These are phyloP conservation scores for Schoenoplectus tabernaemontani DNA, from an alignment of 202 grass and related monocot species.

Conservation along the genomic window DNA sequence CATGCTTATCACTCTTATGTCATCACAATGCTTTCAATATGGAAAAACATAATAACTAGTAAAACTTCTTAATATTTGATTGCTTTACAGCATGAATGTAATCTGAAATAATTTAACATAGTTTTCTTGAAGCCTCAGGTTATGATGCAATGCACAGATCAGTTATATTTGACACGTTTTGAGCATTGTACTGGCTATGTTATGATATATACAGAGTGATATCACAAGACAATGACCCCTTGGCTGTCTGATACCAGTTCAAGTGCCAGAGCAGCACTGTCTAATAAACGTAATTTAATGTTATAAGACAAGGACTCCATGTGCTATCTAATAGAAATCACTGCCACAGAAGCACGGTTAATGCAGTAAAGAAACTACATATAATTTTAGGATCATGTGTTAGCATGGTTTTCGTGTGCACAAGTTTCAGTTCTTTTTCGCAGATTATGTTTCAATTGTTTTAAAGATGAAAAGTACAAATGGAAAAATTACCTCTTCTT, in stretches of 20 bases:
- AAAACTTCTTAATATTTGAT: not conserved
- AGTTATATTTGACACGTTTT: not conserved
- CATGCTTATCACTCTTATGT: not conserved
- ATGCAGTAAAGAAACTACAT: not conserved
- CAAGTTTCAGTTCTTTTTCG: not conserved
- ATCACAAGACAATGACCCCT: not conserved
- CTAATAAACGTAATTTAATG: no score
- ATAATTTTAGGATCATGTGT: no score
- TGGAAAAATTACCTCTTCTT: slow-evolving; percentile 78
- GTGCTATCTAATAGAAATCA: no score
- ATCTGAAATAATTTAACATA: not conserved
- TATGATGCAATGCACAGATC: not conserved
- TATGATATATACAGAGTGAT: not conserved
- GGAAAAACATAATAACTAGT: not conserved
- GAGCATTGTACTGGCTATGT: not conserved
- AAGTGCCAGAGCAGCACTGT: not conserved
- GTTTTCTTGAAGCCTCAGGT: not conserved
- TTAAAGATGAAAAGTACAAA: not conserved
- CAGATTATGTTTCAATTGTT: not conserved
- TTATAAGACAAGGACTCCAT: no score
- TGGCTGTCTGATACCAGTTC: not conserved
- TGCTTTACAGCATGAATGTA: not conserved
- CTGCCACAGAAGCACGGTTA: no score
- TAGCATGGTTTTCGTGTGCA: not conserved
- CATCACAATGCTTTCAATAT: not conserved